Percentiles rank a stretch among this genome's conserved stretches.
Conservation (phyloP, 148 eudicot genomes). For the Vaccinium myrtillus region DNA sequence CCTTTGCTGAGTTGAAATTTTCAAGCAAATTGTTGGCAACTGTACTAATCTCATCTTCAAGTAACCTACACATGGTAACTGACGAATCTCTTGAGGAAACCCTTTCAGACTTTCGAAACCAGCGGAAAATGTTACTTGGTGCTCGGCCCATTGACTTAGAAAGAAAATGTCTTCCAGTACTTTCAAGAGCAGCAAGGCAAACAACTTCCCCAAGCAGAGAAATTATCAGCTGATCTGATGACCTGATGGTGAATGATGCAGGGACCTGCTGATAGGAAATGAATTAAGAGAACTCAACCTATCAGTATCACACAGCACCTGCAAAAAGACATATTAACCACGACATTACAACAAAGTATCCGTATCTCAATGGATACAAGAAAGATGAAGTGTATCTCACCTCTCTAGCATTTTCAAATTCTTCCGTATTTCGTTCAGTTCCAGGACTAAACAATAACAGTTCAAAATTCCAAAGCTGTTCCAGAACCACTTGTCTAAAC, state of each 20-base stretch:
- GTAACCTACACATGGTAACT: slow-evolving; percentile 41
- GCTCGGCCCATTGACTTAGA: slow-evolving; percentile 32
- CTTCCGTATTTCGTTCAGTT: slow-evolving; percentile 66
- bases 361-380: slow-evolving; percentile 1
- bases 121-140: slow-evolving; percentile 36
- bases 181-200: slow-evolving; percentile 60
- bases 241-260: slow-evolving; percentile 59
- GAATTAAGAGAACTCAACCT: slow-evolving; percentile 66
- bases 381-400: slow-evolving; percentile 32
- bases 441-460: slow-evolving; percentile 69
- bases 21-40: slow-evolving; percentile 62
- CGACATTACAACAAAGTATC: slow-evolving; percentile 34
- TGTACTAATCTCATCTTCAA: slow-evolving; percentile 61
- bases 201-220: slow-evolving; percentile 80
- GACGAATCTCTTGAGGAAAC: slow-evolving; percentile 63
- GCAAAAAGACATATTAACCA: slow-evolving; percentile 50
- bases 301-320: slow-evolving; percentile 66
- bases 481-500: slow-evolving; percentile 87
- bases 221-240: slow-evolving; percentile 56
- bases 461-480: slow-evolving; percentile 75
- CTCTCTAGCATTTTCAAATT: slow-evolving; percentile 81
- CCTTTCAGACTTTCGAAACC: slow-evolving; percentile 49
- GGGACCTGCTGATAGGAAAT: slow-evolving; percentile 87
- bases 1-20: slow-evolving; percentile 44
- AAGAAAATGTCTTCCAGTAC: slow-evolving; percentile 48